A percentile compares a stretch with the other conserved stretches of the same genome.
Conservation (phyloP, 306 rosid genomes). For the Urtica urens region DNA sequence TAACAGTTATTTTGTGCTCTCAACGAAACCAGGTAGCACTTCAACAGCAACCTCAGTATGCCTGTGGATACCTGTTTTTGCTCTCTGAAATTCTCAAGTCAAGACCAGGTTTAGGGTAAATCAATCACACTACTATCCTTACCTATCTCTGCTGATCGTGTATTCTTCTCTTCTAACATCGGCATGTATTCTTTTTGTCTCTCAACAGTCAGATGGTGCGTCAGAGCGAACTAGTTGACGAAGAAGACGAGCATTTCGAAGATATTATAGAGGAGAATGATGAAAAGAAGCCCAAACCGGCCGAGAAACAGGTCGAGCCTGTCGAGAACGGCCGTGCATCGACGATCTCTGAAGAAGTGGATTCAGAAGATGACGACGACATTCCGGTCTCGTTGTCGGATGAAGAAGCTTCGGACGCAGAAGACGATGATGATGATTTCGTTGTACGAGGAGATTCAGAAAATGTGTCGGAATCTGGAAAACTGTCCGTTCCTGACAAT, state of each 20-base stretch:
- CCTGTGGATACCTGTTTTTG: slow-evolving; percentile 92
- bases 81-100: slow-evolving; percentile 92
- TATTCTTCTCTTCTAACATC: too few relatives aligned
- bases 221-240: slow-evolving; percentile 69
- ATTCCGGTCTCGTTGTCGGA: slow-evolving; percentile 42
- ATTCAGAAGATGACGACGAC: slow-evolving; percentile 51
- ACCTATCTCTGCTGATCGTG: too few relatives aligned
- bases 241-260: slow-evolving; percentile 85
- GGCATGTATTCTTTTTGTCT: background rate
- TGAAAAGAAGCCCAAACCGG: slow-evolving; percentile 31
- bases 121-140: background rate
- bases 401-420: slow-evolving; percentile 30
- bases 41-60: slow-evolving; percentile 91
- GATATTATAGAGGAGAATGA: slow-evolving; percentile 55
- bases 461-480: slow-evolving; percentile 6
- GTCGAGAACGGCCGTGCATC: slow-evolving; percentile 18
- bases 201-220: slow-evolving; percentile 58
- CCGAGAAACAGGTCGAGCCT: slow-evolving; percentile 19
- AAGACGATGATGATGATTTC: slow-evolving; percentile 51
- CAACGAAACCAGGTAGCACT: slow-evolving; percentile 57
- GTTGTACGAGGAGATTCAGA: slow-evolving; percentile 29
- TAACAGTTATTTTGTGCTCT: background rate
- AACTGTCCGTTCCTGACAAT: slow-evolving; percentile 15
- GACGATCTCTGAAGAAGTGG: slow-evolving; percentile 34
- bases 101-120: slow-evolving; percentile 82